Base-by-base conservation (phyloP, 2,329 filamentous ascomycete species). In the Xylaria polymorpha region DNA sequence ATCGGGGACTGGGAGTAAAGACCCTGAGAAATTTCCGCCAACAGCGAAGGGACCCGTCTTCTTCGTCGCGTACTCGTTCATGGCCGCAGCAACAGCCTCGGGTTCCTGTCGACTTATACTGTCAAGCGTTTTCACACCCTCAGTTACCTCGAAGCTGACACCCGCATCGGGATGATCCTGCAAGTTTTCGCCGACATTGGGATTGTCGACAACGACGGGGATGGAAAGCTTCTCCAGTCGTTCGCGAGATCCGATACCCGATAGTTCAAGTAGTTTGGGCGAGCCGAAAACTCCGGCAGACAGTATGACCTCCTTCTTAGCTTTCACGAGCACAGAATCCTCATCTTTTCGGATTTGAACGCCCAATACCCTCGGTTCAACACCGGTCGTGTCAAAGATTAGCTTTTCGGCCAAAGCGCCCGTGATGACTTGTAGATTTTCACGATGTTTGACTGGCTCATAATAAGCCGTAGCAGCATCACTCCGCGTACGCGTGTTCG, bases 141-240 rank as follows among this genome's bases (percentile, higher is more conserved):
- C 66, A 2, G 18, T 15, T 18, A 61, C 69, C 18, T 71, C 66
- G 22, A 69, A 71, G 35, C 61, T 62, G 4, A 69, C 8, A 2
- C 69, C 53, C 35, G 41, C 58, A 7, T 59, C 41, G n/a, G 64
- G 61, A 32, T 69, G 69, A 53, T 68, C 67, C 39, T 71, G 68
- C 44, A 78, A 67, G 29, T 79, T 77, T 63, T 72, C 71, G 37
- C 79, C 79, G 4, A 80, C 78, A n/a, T 75, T 72, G 1, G 76
- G 71, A 22, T 75, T 75, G 44, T 79, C 76, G 1, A 74, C 60
- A 0, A 78, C 60, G 3, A 77, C 72, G 0, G 72, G 70, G 15
- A 80, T 78, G 3, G 50, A 48, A 44, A 60, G 48, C n/a, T 68
- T 74, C 1, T 67, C 60, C 25, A 78, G 73, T n/a, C 1, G 59